Conservation (phyloP, 2,329 filamentous ascomycete genomes). For the Colletotrichum incanum region DNA sequence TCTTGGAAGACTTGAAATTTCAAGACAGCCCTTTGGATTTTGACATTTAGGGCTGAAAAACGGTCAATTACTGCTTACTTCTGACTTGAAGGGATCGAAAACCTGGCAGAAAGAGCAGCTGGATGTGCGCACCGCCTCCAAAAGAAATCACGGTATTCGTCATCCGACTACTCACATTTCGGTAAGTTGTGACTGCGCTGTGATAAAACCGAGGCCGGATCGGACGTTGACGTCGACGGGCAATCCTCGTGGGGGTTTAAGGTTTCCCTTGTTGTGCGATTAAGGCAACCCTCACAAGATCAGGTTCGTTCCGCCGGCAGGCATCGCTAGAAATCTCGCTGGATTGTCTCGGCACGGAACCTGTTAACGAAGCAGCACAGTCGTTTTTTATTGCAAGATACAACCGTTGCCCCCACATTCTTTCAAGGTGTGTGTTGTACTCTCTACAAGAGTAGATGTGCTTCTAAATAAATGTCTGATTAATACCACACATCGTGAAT, state of each 20-base stretch:
- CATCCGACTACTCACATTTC: not conserved
- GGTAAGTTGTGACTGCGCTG: rapidly evolving
- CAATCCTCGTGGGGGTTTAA: not conserved
- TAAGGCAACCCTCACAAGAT: not conserved
- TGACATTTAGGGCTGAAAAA: not conserved
- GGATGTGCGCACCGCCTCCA: not conserved
- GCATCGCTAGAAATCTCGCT: not conserved
- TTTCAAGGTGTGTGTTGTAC: not conserved
- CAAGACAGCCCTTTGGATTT: not conserved
- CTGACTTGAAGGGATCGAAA: not conserved
- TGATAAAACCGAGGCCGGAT: not conserved
- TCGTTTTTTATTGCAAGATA: not conserved
- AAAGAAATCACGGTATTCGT: not conserved
- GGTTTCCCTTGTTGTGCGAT: not conserved
- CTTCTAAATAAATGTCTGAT: too few relatives aligned
- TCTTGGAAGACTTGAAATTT: too few relatives aligned
- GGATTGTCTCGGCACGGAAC: not conserved
- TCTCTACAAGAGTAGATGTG: not conserved
- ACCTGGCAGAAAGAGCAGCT: not conserved
- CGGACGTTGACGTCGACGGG: not conserved
- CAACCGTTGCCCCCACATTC: too few relatives aligned
- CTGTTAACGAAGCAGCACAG: not conserved
- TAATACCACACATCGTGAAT: not conserved
- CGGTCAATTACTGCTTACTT: not conserved
- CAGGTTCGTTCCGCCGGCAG: not conserved